Evolutionary conservation across 148 eudicot genomes (phyloP).

Genomic region (Simmondsia chinensis): DNA sequence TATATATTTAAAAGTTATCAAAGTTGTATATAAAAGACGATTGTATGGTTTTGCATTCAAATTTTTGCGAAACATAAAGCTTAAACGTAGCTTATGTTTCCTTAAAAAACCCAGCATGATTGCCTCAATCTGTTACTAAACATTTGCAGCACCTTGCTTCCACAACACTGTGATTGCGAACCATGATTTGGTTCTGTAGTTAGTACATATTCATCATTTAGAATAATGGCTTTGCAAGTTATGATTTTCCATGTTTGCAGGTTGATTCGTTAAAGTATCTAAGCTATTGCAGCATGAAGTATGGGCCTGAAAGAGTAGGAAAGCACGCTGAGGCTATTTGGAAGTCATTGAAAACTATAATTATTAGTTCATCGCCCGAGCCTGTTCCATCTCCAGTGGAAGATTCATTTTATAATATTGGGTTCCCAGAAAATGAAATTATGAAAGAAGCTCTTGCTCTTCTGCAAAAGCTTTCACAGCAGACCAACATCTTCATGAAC

Average conservation of each 20-base stretch:
- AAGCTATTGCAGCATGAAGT: slow-evolving; percentile 55
- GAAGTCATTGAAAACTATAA: slow-evolving; percentile 48
- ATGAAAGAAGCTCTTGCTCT: slow-evolving; percentile 57
- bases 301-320: slow-evolving; percentile 60
- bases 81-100: too few relatives aligned
- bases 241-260: slow-evolving; percentile 24
- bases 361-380: slow-evolving; percentile 23
- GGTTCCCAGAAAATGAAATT: slow-evolving; percentile 52
- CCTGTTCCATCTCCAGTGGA: slow-evolving; percentile 20
- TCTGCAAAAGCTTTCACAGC: slow-evolving; percentile 45
- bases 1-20: too few relatives aligned
- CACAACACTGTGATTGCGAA: too few relatives aligned
- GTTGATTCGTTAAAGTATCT: slow-evolving; percentile 81
- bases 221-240: slow-evolving; percentile 5
- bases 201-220: too few relatives aligned
- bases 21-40: too few relatives aligned
- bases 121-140: too few relatives aligned
- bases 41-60: not conserved
- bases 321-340: slow-evolving; percentile 63
- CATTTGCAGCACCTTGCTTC: too few relatives aligned
- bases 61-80: too few relatives aligned
- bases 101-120: too few relatives aligned
- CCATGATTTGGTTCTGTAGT: too few relatives aligned
- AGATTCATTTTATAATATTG: slow-evolving; percentile 20
- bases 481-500: slow-evolving; percentile 32